These are phyloP conservation scores for Saccharomycopsis vini DNA, from an alignment of 805 yeast species.

Conservation along the genomic window DNA sequence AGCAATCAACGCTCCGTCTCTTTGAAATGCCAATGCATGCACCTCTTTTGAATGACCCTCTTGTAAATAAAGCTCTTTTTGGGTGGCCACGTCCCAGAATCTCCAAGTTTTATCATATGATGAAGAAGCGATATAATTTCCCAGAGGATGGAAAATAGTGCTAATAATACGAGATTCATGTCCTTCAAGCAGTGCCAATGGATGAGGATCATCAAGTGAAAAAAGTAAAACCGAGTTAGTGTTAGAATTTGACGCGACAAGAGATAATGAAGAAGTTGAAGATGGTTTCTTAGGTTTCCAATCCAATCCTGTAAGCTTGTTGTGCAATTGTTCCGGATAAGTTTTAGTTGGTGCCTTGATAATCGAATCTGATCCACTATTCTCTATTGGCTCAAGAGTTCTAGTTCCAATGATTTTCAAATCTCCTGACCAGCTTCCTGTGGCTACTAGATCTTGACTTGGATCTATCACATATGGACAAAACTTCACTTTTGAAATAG, in stretches of 20 bases:
- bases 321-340: slow-evolving; percentile 41
- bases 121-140: slow-evolving; percentile 50
- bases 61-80: slow-evolving; percentile 50
- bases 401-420: slow-evolving; percentile 39
- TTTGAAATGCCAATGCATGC: slow-evolving; percentile 51
- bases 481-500: slow-evolving; percentile 51
- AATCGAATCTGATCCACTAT: slow-evolving; percentile 6
- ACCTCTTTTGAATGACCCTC: slow-evolving; percentile 83
- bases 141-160: slow-evolving; percentile 57
- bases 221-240: slow-evolving; percentile 35
- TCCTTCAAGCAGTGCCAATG: slow-evolving; percentile 28
- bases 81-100: slow-evolving; percentile 61
- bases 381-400: slow-evolving; percentile 27
- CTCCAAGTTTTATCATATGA: slow-evolving; percentile 87
- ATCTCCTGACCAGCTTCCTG: slow-evolving; percentile 82
- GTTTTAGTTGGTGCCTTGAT: slow-evolving; percentile 20
- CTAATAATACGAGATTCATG: slow-evolving; percentile 53
- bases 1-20: slow-evolving; percentile 68
- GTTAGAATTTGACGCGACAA: slow-evolving; percentile 28
- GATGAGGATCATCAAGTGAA: slow-evolving; percentile 22
- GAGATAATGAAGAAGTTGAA: slow-evolving; percentile 17
- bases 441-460: slow-evolving; percentile 35
- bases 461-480: slow-evolving; percentile 28
- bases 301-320: slow-evolving; percentile 62
- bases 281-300: slow-evolving; percentile 39